Percentiles rank a stretch among this genome's conserved stretches.
phyloP scores from a whole-genome alignment of 306 rosid genomes.

The Prosopis cineraria region DNA sequence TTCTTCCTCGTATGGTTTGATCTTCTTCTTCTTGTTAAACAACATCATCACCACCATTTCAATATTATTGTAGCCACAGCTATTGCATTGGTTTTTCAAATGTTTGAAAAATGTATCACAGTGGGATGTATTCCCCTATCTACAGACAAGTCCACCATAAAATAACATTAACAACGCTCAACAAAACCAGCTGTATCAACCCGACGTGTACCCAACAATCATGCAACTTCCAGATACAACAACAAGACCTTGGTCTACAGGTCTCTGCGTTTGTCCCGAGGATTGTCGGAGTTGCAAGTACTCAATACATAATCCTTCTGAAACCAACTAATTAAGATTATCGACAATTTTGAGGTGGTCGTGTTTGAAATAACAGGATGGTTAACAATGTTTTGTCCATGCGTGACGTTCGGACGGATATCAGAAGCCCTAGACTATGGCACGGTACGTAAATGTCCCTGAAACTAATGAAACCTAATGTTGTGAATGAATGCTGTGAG shows the following conservation, averaged over 20 bases:
- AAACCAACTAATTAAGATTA: no score
- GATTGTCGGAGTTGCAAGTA: constrained; percentile 52
- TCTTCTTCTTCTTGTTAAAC: background rate
- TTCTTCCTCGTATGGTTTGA: background rate
- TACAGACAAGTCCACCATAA: background rate
- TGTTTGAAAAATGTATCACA: background rate
- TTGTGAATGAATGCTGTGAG: background rate
- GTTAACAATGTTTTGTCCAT: constrained; percentile 57
- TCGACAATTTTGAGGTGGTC: no score
- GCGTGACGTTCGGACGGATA: constrained; percentile 54
- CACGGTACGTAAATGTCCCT: constrained; percentile 43
- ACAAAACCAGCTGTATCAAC: background rate
- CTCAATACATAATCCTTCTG: background rate
- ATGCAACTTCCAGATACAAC: background rate
- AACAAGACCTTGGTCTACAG: constrained; percentile 50
- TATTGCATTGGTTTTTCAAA: background rate
- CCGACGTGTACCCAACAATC: background rate
- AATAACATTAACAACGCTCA: no score
- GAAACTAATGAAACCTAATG: no score
- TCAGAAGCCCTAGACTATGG: constrained; percentile 60
- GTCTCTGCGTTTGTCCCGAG: constrained; percentile 45
- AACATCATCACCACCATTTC: background rate
- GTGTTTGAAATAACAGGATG: no score
- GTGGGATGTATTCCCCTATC: background rate
- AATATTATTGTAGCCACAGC: no score